Conservation (phyloP, 2,329 filamentous ascomycete genomes). For the Fusarium phyllophilum region DNA sequence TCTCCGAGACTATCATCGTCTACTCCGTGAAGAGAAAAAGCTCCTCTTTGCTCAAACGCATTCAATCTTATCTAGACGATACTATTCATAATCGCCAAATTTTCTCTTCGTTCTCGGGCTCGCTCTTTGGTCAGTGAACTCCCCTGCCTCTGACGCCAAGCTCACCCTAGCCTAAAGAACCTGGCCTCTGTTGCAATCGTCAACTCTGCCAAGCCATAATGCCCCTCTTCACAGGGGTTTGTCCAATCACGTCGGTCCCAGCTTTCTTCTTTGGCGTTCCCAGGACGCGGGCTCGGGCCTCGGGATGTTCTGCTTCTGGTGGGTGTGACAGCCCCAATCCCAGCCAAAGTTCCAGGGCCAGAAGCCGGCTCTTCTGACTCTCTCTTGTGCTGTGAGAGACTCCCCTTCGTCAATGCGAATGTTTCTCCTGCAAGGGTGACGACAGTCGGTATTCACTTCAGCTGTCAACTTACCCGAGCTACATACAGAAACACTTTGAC, state of each 20-base stretch:
- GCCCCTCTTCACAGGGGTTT: slow-evolving; percentile 11
- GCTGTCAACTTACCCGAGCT: slow-evolving; percentile 12
- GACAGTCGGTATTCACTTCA: slow-evolving; percentile 1
- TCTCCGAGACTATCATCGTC: background rate
- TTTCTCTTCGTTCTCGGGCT: slow-evolving; percentile 5
- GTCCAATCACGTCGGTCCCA: slow-evolving; percentile 46
- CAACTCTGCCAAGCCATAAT: slow-evolving; percentile 21
- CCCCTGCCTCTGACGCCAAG: slow-evolving; percentile 28
- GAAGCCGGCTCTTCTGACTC: background rate
- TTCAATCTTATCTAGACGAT: slow-evolving; percentile 24
- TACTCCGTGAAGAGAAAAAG: background rate
- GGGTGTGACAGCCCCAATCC: slow-evolving; percentile 35
- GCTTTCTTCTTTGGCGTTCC: slow-evolving; percentile 42
- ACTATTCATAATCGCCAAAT: slow-evolving; percentile 6
- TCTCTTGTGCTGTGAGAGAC: background rate
- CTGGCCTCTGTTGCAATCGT: slow-evolving; percentile 30
- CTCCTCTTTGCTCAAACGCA: slow-evolving; percentile 33
- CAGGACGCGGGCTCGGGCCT: slow-evolving; percentile 46
- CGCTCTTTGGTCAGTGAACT: slow-evolving; percentile 18
- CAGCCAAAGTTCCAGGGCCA: background rate
- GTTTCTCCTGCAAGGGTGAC: slow-evolving; percentile 13
- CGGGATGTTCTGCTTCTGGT: slow-evolving; percentile 46
- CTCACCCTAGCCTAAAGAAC: slow-evolving; percentile 25
- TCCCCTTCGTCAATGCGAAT: slow-evolving; percentile 28
- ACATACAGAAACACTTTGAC: background rate